Conservation (phyloP, 2,329 filamentous ascomycete species). For the Catunica adiposa region DNA sequence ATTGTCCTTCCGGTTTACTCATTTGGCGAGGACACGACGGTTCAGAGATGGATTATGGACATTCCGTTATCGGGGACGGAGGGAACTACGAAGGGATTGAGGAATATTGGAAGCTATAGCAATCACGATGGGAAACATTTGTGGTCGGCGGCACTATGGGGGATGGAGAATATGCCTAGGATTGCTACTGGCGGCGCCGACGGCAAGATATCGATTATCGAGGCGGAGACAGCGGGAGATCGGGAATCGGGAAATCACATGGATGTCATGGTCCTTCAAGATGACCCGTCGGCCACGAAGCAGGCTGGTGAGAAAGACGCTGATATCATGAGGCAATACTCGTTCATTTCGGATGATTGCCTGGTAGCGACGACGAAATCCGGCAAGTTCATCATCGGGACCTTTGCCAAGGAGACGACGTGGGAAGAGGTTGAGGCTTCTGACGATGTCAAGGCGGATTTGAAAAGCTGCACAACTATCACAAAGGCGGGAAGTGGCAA, state of each 20-base stretch:
- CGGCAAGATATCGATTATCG: slow-evolving; percentile 43
- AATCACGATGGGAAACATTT: slow-evolving; percentile 79
- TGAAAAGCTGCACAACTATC: slow-evolving; percentile 33
- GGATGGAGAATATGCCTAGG: slow-evolving; percentile 21
- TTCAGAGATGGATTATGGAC: slow-evolving; percentile 51
- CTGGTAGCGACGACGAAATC: slow-evolving; percentile 43
- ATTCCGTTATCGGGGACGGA: slow-evolving; percentile 19
- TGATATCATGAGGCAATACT: slow-evolving; percentile 43
- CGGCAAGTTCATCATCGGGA: slow-evolving; percentile 39
- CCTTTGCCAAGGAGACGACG: slow-evolving; percentile 18
- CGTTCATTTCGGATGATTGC: slow-evolving; percentile 37
- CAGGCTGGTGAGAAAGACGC: not conserved
- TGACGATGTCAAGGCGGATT: slow-evolving; percentile 21
- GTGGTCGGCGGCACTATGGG: slow-evolving; percentile 50
- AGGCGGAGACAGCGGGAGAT: slow-evolving; percentile 15
- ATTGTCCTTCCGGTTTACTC: slow-evolving; percentile 44
- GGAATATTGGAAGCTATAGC: slow-evolving; percentile 37
- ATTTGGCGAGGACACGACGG: slow-evolving; percentile 70
- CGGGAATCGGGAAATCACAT: slow-evolving; percentile 7
- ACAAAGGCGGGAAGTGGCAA: slow-evolving; percentile 24
- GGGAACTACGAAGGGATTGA: slow-evolving; percentile 21
- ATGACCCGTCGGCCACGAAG: slow-evolving; percentile 1
- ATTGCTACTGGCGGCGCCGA: slow-evolving; percentile 75
- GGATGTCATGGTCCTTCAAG: slow-evolving; percentile 9
- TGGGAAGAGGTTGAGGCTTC: slow-evolving; percentile 30